These are phyloP conservation scores for Taphrina pruni DNA, from an alignment of 1,139 yeast species.

Conservation along the genomic window DNA sequence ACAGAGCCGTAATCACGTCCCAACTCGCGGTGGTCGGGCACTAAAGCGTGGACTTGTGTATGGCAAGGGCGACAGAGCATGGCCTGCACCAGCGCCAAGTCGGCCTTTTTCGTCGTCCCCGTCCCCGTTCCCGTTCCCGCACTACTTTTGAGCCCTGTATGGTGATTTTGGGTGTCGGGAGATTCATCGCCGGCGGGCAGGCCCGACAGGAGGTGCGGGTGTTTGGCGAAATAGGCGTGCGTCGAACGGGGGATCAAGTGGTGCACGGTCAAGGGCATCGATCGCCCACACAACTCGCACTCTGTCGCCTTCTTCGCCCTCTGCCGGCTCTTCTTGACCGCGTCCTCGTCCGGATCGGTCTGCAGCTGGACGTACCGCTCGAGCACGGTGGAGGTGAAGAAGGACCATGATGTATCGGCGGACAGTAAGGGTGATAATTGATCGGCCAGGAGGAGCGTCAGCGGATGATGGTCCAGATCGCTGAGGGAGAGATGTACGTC, in stretches of 20 bases:
- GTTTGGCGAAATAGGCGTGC: constrained; percentile 30
- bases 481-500: neutral
- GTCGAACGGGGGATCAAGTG: constrained; percentile 37
- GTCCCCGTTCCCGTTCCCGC: no score
- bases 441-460: neutral
- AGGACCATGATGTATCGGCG: neutral
- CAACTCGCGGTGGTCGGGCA: constrained; percentile 15
- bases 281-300: constrained; percentile 36
- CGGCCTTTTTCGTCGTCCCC: neutral
- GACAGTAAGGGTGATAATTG: neutral
- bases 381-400: constrained; percentile 3
- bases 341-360: neutral
- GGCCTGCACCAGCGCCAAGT: constrained; percentile 12
- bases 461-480: constrained; percentile 4
- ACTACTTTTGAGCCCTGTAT: no score
- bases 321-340: neutral
- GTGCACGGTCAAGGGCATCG: constrained; percentile 38
- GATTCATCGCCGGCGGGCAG: no score
- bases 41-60: constrained; percentile 23
- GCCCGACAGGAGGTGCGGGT: neutral
- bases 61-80: constrained; percentile 37
- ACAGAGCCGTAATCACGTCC: constrained; percentile 9
- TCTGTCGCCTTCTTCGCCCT: constrained; percentile 1
- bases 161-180: no score
- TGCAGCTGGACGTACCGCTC: neutral